Base-by-base conservation (phyloP, 257 asterid species). In the Ilex asprella region DNA sequence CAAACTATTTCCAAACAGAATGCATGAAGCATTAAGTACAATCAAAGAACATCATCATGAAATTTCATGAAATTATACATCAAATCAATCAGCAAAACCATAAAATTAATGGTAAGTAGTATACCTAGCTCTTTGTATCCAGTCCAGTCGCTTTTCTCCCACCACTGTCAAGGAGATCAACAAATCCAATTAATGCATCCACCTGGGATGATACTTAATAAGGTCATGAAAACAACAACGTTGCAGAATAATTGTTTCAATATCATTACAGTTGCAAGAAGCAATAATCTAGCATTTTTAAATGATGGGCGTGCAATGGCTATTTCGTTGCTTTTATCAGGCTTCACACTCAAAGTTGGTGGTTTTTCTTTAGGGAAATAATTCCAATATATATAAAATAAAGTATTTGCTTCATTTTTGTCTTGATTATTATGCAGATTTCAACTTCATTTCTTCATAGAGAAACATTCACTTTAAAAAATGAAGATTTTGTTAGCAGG, bases 91-190 rank as follows among this genome's bases (percentile, higher is more conserved):
- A 46, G 2, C 11, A 46, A 10, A 14, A 53, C 27, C 5, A 53
- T 3, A 53, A 53, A 14, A 53, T 50, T 9, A 50, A 7, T 6
- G 57, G 11, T 10, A 15, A 15, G 30, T 14, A 3, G 4, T 14
- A 21, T 53, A 53, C 99, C 99, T 72, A 93, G 92, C 80, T 93
- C 99, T 82, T 89, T 93, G 87, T 87, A 89, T 73, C 99, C 99
- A 3, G 94, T 89, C 99, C 99, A 93, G 76, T 93, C 96, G 82
- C 99, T 93, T 82, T 89, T 89, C 89, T 93, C 99, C 99, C 99
- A 93, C 99, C 99, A 93, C 99, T 93, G 99, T 84, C 95, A 85
- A 93, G 85, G 79, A 89, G 82, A 90, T 78, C 78, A 89, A 93
- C 84, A 89, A 87, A 87, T 84, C 95, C 94, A 89, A 82, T 87